phyloP scores from a whole-genome alignment of 495 filamentous ascomycete species.

The Tuber calosporum region DNA sequence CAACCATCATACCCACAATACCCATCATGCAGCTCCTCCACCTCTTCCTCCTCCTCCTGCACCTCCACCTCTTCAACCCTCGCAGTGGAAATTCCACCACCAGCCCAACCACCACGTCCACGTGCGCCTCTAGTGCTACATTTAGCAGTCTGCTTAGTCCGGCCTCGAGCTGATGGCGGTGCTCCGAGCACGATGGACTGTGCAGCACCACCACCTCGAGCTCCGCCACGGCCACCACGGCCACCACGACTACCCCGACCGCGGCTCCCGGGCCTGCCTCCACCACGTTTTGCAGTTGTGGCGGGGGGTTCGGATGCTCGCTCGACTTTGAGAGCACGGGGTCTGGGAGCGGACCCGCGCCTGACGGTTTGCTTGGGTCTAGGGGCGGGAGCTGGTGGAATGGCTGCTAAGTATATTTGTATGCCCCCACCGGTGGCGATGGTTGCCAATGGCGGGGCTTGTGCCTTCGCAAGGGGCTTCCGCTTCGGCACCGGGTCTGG shows the following conservation, averaged over 20 bases:
- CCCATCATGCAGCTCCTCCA: background rate
- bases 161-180: background rate
- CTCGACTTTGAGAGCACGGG: background rate
- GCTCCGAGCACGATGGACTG: background rate
- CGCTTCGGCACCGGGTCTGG: background rate
- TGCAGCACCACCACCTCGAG: background rate
- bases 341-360: background rate
- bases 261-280: background rate
- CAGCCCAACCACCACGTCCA: background rate
- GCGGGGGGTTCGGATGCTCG: background rate
- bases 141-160: background rate
- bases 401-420: background rate
- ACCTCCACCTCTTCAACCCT: background rate
- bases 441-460: background rate
- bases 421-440: background rate
- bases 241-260: background rate
- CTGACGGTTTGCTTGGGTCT: background rate
- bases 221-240: background rate
- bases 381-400: background rate
- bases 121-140: background rate
- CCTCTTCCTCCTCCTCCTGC: background rate
- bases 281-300: background rate
- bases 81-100: background rate
- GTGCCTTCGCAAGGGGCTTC: background rate
- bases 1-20: background rate